These are phyloP conservation scores for Stephanodiscus triporus DNA, from an alignment of 108 stramenopile genomes.

Conservation along the genomic window DNA sequence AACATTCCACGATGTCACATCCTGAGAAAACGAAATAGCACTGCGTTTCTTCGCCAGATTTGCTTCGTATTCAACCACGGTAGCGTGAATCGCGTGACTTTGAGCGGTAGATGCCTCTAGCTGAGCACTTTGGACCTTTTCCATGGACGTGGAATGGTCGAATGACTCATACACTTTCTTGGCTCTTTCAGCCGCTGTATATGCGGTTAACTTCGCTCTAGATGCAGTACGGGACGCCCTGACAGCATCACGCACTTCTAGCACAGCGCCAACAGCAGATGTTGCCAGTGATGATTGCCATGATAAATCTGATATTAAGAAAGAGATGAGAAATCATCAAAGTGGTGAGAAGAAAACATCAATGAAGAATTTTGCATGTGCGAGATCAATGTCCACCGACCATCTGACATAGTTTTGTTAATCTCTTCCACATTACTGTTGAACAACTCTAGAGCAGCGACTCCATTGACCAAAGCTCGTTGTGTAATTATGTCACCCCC, in stretches of 20 bases:
- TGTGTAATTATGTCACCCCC: conserved; percentile 77
- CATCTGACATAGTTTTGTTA: conserved; percentile 63
- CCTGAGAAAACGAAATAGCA: conserved; percentile 81
- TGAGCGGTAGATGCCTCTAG: conserved; percentile 71
- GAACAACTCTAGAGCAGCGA: conserved; percentile 62
- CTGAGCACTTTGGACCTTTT: conserved; percentile 72
- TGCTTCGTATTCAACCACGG: conserved; percentile 89
- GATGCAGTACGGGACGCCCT: conserved; percentile 69
- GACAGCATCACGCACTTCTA: conserved; percentile 78
- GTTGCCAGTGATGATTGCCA: conserved; percentile 82
- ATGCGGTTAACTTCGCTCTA: conserved; percentile 50
- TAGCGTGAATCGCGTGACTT: conserved; percentile 85
- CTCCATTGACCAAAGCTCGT: conserved; percentile 72
- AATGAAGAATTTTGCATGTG: background rate
- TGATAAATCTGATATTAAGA: conserved; percentile 61
- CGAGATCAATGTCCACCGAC: conserved; percentile 45
- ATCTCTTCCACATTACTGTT: conserved; percentile 57
- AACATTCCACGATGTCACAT: conserved; percentile 87
- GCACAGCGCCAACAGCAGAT: conserved; percentile 76
- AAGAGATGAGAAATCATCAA: conserved; percentile 5
- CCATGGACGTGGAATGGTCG: conserved; percentile 48
- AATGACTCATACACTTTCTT: conserved; percentile 55
- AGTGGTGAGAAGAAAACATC: conserved; percentile 1
- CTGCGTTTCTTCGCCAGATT: conserved; percentile 72
- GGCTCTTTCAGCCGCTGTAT: conserved; percentile 62